Percentiles rank a stretch among this genome's conserved stretches.
Conservation (phyloP, 2,329 filamentous ascomycete genomes). For the Ceratocystiopsis minuta region DNA sequence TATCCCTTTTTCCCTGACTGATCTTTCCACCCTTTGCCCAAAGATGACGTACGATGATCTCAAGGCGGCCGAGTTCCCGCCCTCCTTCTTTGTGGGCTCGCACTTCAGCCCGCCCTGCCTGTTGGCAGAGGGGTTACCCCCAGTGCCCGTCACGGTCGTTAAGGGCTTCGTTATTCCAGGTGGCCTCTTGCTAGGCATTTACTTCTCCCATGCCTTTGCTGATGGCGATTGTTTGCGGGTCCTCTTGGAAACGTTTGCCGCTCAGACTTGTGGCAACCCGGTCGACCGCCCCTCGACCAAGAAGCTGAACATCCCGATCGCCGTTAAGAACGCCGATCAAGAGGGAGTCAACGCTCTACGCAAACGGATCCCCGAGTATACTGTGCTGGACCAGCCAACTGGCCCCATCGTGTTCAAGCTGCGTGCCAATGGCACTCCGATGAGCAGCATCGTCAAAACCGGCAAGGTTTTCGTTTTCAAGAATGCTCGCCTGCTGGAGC, state of each 20-base stretch:
- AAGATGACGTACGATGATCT: slow-evolving; percentile 12
- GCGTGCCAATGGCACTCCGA: slow-evolving; percentile 11
- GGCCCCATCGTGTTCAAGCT: slow-evolving; percentile 21
- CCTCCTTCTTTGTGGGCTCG: slow-evolving; percentile 14
- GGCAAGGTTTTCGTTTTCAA: slow-evolving; percentile 25
- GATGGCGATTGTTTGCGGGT: slow-evolving; percentile 22
- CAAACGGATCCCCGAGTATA: slow-evolving; percentile 20
- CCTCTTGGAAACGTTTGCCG: slow-evolving; percentile 22
- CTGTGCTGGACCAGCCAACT: slow-evolving; percentile 14
- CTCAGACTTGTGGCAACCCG: slow-evolving; percentile 14
- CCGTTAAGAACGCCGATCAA: too few relatives aligned
- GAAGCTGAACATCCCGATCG: slow-evolving; percentile 7
- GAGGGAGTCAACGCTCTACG: slow-evolving; percentile 12
- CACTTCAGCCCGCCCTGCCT: slow-evolving; percentile 8
- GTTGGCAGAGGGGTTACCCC: slow-evolving; percentile 5
- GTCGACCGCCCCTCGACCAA: slow-evolving; percentile 11
- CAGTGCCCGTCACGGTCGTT: slow-evolving; percentile 21
- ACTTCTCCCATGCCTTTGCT: slow-evolving; percentile 23
- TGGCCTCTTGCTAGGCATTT: slow-evolving; percentile 22
- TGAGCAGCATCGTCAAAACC: slow-evolving; percentile 17
- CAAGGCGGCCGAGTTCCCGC: slow-evolving; percentile 13
- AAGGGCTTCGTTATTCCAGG: slow-evolving; percentile 21
- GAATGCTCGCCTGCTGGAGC: slow-evolving; percentile 15
- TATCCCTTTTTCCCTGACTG: slow-evolving; percentile 11
- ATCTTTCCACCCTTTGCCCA: slow-evolving; percentile 10